phyloP scores from a whole-genome alignment of 2,329 filamentous ascomycete genomes.

The Aspergillus pseudotamarii region DNA sequence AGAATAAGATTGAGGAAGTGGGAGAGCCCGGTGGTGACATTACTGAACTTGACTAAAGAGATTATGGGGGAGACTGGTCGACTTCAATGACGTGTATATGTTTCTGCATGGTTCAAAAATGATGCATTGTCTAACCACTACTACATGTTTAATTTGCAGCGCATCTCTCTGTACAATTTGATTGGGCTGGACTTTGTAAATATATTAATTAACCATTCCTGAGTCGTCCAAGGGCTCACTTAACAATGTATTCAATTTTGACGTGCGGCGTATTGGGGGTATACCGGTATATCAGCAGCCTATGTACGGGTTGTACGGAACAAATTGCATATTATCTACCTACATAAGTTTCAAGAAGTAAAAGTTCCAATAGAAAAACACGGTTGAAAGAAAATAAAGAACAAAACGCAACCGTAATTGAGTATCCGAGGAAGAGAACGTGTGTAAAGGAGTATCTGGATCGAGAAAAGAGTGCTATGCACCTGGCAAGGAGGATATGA shows the following conservation, averaged over 20 bases:
- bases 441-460: slow-evolving; percentile 12
- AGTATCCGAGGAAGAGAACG: slow-evolving; percentile 1
- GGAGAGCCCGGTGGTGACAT: slow-evolving; percentile 55
- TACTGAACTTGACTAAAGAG: slow-evolving; percentile 38
- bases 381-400: slow-evolving; percentile 13
- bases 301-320: background rate
- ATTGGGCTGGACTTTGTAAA: background rate
- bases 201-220: background rate
- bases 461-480: slow-evolving; percentile 8
- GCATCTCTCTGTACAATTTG: background rate
- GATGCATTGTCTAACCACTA: background rate
- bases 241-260: background rate
- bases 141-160: background rate
- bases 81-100: slow-evolving; percentile 1
- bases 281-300: background rate
- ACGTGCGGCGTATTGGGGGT: background rate
- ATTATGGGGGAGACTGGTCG: background rate
- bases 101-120: background rate
- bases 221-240: background rate
- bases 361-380: slow-evolving; percentile 21
- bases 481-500: slow-evolving; percentile 8
- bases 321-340: slow-evolving; percentile 20
- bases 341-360: slow-evolving; percentile 22
- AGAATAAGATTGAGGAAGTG: slow-evolving; percentile 51
- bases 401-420: slow-evolving; percentile 14